Percentiles rank a stretch among this genome's conserved stretches.
Conservation (phyloP, 306 rosid genomes). For the Pyrus pyrifolia region DNA sequence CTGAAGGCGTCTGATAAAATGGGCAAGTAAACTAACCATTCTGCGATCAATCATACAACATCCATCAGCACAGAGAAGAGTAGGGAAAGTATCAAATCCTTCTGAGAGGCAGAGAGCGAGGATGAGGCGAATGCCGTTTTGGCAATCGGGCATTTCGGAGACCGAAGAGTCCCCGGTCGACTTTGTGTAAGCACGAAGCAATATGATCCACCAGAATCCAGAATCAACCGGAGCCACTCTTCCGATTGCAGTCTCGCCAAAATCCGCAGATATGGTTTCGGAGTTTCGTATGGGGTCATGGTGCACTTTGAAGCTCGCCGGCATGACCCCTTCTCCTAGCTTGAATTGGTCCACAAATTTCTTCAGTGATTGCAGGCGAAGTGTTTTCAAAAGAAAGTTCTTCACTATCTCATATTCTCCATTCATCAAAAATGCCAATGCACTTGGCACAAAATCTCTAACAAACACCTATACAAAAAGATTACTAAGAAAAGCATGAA, state of each 20-base stretch:
- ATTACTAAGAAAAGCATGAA: not conserved
- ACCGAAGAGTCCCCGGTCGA: conserved; percentile 27
- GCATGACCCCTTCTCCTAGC: conserved; percentile 36
- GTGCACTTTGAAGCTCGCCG: conserved; percentile 30
- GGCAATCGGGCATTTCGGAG: conserved; percentile 32
- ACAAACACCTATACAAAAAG: conserved; percentile 18
- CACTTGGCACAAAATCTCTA: conserved; percentile 35
- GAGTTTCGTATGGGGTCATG: conserved; percentile 19
- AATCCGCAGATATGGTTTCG: conserved; percentile 25
- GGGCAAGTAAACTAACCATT: conserved; percentile 17
- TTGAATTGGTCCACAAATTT: conserved; percentile 27
- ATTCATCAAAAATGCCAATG: conserved; percentile 32
- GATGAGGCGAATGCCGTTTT: conserved; percentile 31
- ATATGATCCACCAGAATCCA: conserved; percentile 35
- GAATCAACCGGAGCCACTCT: conserved; percentile 39
- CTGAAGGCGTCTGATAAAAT: not conserved
- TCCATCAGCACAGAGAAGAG: conserved; percentile 31
- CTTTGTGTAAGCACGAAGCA: conserved; percentile 37
- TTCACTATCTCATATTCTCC: conserved; percentile 25
- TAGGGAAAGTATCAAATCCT: conserved; percentile 34
- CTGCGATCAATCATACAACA: conserved; percentile 33
- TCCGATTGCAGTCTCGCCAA: conserved; percentile 33
- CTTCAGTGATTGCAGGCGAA: conserved; percentile 28
- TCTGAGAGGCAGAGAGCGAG: conserved; percentile 26
- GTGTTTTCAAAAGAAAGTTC: conserved; percentile 31